Conservation (phyloP, 1,284 basidiomycete genomes). For the Cryptococcus sp. region DNA sequence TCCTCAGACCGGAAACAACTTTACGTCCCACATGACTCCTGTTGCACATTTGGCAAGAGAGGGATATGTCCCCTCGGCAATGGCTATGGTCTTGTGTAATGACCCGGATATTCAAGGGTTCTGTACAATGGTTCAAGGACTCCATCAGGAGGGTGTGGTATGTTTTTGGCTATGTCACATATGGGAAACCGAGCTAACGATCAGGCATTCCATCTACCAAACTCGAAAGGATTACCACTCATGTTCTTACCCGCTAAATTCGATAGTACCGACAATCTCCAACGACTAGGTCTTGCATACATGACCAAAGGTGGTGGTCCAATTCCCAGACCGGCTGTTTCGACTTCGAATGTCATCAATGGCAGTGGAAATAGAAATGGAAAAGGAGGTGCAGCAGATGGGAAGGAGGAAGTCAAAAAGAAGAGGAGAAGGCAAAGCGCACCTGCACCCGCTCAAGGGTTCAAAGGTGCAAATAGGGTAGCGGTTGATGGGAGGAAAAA, state of each 20-base stretch:
- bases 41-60: slow-evolving; percentile 43
- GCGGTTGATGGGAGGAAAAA: slow-evolving; percentile 3
- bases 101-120: slow-evolving; percentile 30
- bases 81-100: slow-evolving; percentile 47
- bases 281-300: slow-evolving; percentile 41
- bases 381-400: not conserved
- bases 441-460: slow-evolving; percentile 10
- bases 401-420: slow-evolving; percentile 14
- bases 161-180: no score
- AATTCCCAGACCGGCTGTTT: slow-evolving; percentile 2
- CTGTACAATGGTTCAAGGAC: slow-evolving; percentile 40
- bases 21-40: slow-evolving; percentile 41
- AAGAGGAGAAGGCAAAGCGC: slow-evolving; percentile 31
- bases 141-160: slow-evolving; percentile 44
- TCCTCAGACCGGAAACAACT: slow-evolving; percentile 15
- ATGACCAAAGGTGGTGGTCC: slow-evolving; percentile 39
- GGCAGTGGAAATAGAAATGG: not conserved
- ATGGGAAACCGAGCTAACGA: no score
- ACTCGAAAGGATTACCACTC: slow-evolving; percentile 28
- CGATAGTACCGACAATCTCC: slow-evolving; percentile 36
- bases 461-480: not conserved
- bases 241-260: slow-evolving; percentile 46
- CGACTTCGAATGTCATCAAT: not conserved
- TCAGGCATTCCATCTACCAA: slow-evolving; percentile 41
- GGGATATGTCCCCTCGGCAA: slow-evolving; percentile 36